Evolutionary conservation across 176 grass and related monocot genomes (phyloP), one percentile per base, ranked within the genome.

Genomic region (Cenchrus purpureus): DNA sequence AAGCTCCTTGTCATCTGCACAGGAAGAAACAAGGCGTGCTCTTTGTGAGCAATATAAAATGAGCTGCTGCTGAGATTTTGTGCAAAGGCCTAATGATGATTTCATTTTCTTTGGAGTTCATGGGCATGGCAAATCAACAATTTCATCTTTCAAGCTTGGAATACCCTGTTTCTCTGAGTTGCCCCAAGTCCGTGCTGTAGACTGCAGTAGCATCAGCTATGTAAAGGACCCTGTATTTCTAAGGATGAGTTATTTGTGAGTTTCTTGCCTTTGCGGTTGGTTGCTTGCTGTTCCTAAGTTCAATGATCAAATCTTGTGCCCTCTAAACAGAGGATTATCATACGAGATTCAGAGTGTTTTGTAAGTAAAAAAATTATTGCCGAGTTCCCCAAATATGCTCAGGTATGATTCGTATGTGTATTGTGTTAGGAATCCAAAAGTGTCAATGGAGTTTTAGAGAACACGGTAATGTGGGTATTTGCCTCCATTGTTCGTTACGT

Each of bases 121-220:
- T 31, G 32, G 32, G 3, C 40, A 19, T 31, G 32, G 32, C 7
- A 5, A 13, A 5, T 0, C 44, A 78, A 71, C 32, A 7, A 49
- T 54, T 77, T 77, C 7, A 7, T 68, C 25, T 19, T 37, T 82
- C 71, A 68, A n/a, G 56, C 28, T 28, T 82, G 13, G 1, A 50
- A 52, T 77, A 14, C 68, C 28, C 4, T 68, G 2, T 34, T 69
- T 58, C 0, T 68, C 65, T 28, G 19, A 69, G 29, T 4, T 45
- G 2, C 37, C 25, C 17, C 16, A 5, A 48, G 50, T 66, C 54
- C 48, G 32, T 40, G 37, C 37, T 40, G 37, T 4, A 40, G 37
- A 40, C 12, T 70, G 34, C n/a, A 70, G 65, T 79, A 65, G 45
- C 51, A 81, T 45, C 67, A 31, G 20, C 34, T 44, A 20, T 69